Evolutionary conservation across 805 yeast species (phyloP).

Genomic region (Lipomyces sp.): DNA sequence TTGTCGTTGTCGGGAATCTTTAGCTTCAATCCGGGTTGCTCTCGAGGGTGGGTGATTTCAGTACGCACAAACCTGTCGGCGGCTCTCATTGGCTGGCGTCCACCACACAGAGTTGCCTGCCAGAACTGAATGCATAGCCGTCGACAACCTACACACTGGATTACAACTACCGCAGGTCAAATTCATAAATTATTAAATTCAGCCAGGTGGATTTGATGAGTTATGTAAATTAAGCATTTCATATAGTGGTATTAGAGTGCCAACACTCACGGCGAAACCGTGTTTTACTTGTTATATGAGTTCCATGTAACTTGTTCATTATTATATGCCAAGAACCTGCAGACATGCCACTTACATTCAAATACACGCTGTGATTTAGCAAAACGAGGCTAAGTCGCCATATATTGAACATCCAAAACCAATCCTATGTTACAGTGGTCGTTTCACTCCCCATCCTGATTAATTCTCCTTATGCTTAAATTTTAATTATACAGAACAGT

Average conservation of each 20-base stretch:
- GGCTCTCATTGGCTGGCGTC: slow-evolving; percentile 21
- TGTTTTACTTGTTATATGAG: too few species aligned
- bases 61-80: slow-evolving; percentile 13
- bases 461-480: background rate
- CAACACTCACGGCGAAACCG: too few species aligned
- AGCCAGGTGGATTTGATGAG: too few species aligned
- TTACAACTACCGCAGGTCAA: too few species aligned
- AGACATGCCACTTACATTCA: background rate
- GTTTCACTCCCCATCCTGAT: background rate
- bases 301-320: too few species aligned
- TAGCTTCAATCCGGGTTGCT: too few species aligned
- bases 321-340: background rate
- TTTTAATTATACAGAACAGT: background rate
- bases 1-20: background rate
- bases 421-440: background rate
- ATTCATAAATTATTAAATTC: too few species aligned
- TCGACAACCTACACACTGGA: too few species aligned
- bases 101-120: background rate
- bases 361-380: slow-evolving; percentile 4
- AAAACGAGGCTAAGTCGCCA: background rate
- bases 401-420: background rate
- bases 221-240: too few species aligned
- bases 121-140: too few species aligned
- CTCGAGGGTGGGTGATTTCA: background rate
- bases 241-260: too few species aligned